Evolutionary conservation across 1,284 basidiomycete genomes (phyloP), one percentile per base, ranked within the genome.

Genomic region (Bondarzewia mesenterica): DNA sequence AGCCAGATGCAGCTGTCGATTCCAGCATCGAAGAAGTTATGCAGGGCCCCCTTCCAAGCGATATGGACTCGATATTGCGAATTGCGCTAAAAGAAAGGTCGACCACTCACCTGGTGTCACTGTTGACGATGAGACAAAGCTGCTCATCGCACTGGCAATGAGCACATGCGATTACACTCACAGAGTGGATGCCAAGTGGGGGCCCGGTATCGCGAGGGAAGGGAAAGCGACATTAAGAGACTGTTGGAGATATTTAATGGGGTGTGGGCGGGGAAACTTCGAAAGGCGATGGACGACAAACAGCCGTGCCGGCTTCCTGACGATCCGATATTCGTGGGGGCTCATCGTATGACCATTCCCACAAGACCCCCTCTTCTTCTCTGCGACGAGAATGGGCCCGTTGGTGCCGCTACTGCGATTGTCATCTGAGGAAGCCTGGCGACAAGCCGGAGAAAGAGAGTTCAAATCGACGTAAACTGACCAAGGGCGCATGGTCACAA

Each of bases 231-330:
- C 39, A 15, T 23, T 54, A 22, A 12, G 5, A 29, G n/a, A 14
- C 32, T 40, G 39, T 22, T 16, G 18, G 39, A 32, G 29, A 32
- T 48, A 53, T 47, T 47, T 51, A 47, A 50, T 38, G 46, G 27
- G 42, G 42, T 44, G 46, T 38, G 50, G 29, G 36, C 18, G 51
- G 29, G 26, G 21, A 46, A 42, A 42, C 39, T 37, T 46, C 44
- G 44, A 41, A 25, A 47, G 26, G 7, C 22, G 25, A 38, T 20
- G 21, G 20, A 10, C 23, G 42, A 43, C 23, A 42, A 47, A 46
- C 20, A 16, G 42, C 27, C 27, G 45, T 47, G 37, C 40, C 38
- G 35, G 46, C 22, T 45, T 39, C 49, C 42, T 49, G 37, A 29
- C 38, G 27, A 37, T 42, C 36, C 36, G 45, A 25, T 18, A 22